Conservation (phyloP, 768 basidiomycete genomes). For the Boletus reticuloceps region DNA sequence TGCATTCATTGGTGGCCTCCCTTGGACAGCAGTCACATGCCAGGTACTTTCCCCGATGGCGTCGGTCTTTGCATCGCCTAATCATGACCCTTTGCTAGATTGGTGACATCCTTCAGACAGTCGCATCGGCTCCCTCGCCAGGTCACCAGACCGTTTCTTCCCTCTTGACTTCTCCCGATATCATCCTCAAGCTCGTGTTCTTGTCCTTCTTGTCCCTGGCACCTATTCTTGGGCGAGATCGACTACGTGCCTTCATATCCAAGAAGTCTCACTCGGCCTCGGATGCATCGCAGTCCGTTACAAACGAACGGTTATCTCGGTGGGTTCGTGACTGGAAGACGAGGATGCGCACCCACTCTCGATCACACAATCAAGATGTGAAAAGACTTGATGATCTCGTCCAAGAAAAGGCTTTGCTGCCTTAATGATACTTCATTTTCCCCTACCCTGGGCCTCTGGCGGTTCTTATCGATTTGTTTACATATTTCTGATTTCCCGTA, state of each 20-base stretch:
- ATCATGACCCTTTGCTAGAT: constrained; percentile 45
- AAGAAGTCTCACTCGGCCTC: constrained; percentile 24
- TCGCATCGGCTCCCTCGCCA: constrained; percentile 69
- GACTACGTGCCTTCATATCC: constrained; percentile 56
- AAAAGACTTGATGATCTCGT: constrained; percentile 50
- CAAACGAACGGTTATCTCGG: constrained; percentile 39
- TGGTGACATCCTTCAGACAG: constrained; percentile 83
- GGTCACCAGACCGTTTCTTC: constrained; percentile 79
- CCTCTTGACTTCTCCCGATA: constrained; percentile 77
- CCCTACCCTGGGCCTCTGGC: constrained; percentile 10
- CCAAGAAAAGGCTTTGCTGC: constrained; percentile 47
- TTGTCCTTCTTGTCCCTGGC: constrained; percentile 83
- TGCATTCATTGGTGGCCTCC: constrained; percentile 78
- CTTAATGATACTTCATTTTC: constrained; percentile 23
- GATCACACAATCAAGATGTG: constrained; percentile 46
- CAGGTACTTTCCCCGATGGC: constrained; percentile 50
- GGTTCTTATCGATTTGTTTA: constrained; percentile 21
- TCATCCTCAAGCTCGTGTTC: constrained; percentile 80
- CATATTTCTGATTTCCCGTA: constrained; percentile 18
- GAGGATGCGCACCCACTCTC: constrained; percentile 55
- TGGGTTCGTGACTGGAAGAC: constrained; percentile 72
- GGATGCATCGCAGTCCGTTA: constrained; percentile 16
- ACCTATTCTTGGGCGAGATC: constrained; percentile 76
- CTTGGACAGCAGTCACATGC: constrained; percentile 92
- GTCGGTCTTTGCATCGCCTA: constrained; percentile 11